Percentiles rank a stretch among this genome's conserved stretches.
These are phyloP conservation scores for Calycina herbarum DNA, from an alignment of 2,329 filamentous ascomycete genomes.

Conservation along the genomic window DNA sequence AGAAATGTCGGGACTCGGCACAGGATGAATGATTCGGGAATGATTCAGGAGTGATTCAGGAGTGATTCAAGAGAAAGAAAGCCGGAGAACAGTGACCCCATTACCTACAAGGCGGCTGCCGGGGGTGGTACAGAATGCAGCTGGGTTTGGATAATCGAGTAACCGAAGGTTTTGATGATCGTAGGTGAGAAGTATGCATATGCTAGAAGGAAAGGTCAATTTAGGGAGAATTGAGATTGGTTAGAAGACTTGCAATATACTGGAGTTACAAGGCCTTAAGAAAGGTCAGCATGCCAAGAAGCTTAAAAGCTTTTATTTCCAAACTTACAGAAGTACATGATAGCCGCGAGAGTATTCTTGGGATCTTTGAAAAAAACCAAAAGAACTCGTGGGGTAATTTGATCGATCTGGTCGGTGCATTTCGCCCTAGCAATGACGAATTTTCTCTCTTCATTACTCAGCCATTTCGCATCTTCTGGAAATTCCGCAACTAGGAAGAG, in stretches of 20 bases:
- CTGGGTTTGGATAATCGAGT: conserved; percentile 61
- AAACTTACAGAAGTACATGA: background rate
- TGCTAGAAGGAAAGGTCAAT: conserved; percentile 65
- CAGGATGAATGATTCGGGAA: too few species aligned
- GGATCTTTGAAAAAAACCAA: conserved; percentile 42
- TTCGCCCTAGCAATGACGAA: conserved; percentile 66
- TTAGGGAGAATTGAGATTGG: background rate
- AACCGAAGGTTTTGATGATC: conserved; percentile 64
- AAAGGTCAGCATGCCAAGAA: background rate
- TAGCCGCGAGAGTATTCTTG: background rate
- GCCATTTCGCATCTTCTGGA: conserved; percentile 66
- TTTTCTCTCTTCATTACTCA: conserved; percentile 63
- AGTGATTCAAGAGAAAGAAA: too few species aligned
- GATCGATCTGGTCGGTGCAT: conserved; percentile 68
- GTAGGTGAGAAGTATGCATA: conserved; percentile 70
- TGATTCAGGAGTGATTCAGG: too few species aligned
- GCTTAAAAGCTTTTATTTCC: background rate
- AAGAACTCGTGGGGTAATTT: conserved; percentile 56
- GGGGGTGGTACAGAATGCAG: conserved; percentile 66
- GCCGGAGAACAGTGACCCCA: too few species aligned
- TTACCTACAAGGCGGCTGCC: conserved; percentile 49
- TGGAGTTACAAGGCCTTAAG: background rate
- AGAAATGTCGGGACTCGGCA: too few species aligned
- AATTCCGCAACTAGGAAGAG: conserved; percentile 70
- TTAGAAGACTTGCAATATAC: background rate